A percentile compares a stretch with the other conserved stretches of the same genome.
These are phyloP conservation scores for Claviceps pazoutovae DNA, from an alignment of 2,329 filamentous ascomycete species.

Conservation along the genomic window DNA sequence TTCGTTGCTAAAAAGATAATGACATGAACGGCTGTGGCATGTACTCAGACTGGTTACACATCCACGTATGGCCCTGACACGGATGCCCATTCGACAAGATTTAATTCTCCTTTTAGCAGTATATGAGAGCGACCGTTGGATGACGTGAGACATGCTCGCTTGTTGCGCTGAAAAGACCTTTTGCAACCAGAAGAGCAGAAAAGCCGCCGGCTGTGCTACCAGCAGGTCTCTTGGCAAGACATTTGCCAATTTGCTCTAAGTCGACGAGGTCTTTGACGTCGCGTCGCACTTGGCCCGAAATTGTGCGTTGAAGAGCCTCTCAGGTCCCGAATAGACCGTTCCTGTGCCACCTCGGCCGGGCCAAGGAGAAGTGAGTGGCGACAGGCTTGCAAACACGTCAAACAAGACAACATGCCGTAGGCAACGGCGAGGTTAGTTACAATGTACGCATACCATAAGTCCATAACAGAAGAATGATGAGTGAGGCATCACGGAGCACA, in stretches of 20 bases:
- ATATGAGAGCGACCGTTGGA: neutral
- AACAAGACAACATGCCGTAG: neutral
- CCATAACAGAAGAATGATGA: neutral
- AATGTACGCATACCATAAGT: neutral
- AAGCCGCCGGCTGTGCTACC: neutral
- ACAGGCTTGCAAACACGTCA: neutral
- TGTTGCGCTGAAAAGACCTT: neutral
- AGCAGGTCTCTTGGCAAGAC: neutral
- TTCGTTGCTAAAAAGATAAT: neutral
- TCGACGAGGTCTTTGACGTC: neutral
- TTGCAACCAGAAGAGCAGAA: neutral
- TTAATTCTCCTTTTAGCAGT: neutral
- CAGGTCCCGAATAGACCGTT: neutral
- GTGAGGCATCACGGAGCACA: slow-evolving; percentile 1
- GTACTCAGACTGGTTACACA: neutral
- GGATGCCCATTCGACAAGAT: neutral
- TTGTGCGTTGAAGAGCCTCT: neutral
- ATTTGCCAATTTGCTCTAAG: neutral
- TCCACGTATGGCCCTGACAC: neutral
- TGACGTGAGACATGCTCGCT: slow-evolving; percentile 4
- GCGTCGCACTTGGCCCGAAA: neutral
- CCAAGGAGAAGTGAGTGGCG: neutral
- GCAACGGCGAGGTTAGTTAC: neutral
- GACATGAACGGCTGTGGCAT: neutral
- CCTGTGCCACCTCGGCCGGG: neutral